Conservation (phyloP, 371 early-diverging fungal species). For the Syncephalastrum monosporum region DNA sequence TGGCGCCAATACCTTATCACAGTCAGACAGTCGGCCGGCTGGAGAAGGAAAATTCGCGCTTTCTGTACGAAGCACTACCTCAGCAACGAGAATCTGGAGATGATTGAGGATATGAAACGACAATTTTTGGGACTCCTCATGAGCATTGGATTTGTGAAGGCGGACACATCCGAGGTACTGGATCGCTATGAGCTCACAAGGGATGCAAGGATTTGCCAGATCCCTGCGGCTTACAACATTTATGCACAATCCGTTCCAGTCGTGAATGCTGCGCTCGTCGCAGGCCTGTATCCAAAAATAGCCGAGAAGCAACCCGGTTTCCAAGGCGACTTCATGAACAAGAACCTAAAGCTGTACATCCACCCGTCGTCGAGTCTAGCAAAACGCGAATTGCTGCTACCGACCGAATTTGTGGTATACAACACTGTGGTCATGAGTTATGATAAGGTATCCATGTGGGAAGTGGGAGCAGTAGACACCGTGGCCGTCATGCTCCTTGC, state of each 20-base stretch:
- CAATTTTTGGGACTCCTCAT: constrained; percentile 73
- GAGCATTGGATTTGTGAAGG: constrained; percentile 72
- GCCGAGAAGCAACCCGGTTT: constrained; percentile 26
- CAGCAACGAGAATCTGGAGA: constrained; percentile 59
- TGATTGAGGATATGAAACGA: constrained; percentile 80
- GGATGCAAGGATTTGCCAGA: constrained; percentile 37
- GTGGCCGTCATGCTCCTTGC: constrained; percentile 56
- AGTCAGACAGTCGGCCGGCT: constrained; percentile 23
- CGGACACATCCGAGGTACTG: constrained; percentile 12
- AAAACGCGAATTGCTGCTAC: constrained; percentile 25
- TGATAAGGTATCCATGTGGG: constrained; percentile 56
- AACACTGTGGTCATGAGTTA: constrained; percentile 57
- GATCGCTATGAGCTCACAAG: constrained; percentile 23
- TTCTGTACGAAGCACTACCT: constrained; percentile 62
- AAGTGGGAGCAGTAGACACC: constrained; percentile 49
- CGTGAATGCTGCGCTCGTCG: constrained; percentile 64
- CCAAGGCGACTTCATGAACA: constrained; percentile 14
- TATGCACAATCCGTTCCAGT: constrained; percentile 48
- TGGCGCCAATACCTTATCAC: constrained; percentile 58
- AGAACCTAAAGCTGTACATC: constrained; percentile 36
- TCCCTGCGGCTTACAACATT: constrained; percentile 47
- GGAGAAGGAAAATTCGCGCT: constrained; percentile 34
- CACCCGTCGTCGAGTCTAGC: constrained; percentile 63
- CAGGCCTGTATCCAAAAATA: constrained; percentile 68
- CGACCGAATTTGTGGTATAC: constrained; percentile 50